A percentile compares a stretch with the other conserved stretches of the same genome.
phyloP scores from a whole-genome alignment of 2,329 filamentous ascomycete species.

The Colletotrichum echinochloae region DNA sequence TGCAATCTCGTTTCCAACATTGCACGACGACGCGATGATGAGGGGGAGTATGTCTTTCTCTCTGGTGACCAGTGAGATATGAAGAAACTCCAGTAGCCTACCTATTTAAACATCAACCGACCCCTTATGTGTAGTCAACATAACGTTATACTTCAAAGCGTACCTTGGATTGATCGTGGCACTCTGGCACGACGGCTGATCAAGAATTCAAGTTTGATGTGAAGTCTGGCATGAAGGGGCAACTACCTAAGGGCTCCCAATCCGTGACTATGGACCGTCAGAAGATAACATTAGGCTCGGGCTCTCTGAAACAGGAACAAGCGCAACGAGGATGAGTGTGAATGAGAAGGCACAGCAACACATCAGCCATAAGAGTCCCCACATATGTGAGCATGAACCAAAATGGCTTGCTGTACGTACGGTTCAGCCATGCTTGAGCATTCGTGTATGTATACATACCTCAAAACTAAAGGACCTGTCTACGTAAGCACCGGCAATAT shows the following conservation, averaged over 20 bases:
- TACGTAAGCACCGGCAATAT: neutral
- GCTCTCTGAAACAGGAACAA: neutral
- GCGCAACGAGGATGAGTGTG: neutral
- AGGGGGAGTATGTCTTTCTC: rapidly evolving
- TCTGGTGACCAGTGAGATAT: neutral
- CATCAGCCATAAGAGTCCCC: neutral
- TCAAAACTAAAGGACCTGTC: neutral
- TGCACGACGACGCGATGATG: neutral
- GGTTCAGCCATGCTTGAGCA: neutral
- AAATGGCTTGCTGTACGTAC: neutral
- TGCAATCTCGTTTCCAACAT: neutral
- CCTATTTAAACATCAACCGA: neutral
- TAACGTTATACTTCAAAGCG: neutral
- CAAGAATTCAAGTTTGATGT: neutral
- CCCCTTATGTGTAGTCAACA: neutral
- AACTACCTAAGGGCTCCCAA: too few species aligned
- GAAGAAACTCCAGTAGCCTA: neutral
- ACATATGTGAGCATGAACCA: neutral
- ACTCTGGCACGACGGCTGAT: too few species aligned
- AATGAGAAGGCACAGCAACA: neutral
- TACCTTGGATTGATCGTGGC: neutral
- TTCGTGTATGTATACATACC: neutral
- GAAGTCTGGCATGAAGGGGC: neutral
- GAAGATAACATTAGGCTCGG: neutral
- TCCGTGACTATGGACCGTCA: neutral